Conservation (phyloP, 2,329 filamentous ascomycete genomes). For the Monilinia fructicola region DNA sequence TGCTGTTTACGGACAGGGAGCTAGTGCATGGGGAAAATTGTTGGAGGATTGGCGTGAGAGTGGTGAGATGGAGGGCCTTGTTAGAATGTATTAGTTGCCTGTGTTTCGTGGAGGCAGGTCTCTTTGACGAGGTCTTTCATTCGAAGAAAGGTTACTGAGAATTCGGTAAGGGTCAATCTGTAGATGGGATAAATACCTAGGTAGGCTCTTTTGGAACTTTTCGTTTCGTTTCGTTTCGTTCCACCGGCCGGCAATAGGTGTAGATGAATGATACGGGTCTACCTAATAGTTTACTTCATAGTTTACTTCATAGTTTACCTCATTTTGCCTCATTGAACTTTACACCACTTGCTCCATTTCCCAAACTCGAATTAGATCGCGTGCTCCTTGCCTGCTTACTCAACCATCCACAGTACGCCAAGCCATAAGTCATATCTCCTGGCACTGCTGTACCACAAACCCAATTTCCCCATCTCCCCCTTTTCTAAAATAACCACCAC, state of each 20-base stretch:
- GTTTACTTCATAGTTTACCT: background rate
- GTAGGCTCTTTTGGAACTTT: background rate
- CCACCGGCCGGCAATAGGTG: background rate
- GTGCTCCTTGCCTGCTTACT: too few species aligned
- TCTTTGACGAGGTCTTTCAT: background rate
- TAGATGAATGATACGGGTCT: background rate
- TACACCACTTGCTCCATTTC: background rate
- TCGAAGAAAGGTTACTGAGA: background rate
- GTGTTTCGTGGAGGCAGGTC: background rate
- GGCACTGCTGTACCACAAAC: too few species aligned
- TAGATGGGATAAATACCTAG: background rate
- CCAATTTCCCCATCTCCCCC: too few species aligned
- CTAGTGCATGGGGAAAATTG: constrained; percentile 20
- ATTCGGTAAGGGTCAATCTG: background rate
- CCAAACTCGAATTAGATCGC: background rate
- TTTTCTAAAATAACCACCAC: too few species aligned
- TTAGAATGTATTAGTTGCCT: constrained; percentile 3
- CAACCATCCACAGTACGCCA: too few species aligned
- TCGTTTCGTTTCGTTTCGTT: too few species aligned
- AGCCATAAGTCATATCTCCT: too few species aligned
- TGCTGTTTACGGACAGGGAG: constrained; percentile 8
- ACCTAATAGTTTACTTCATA: background rate
- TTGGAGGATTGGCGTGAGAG: constrained; percentile 15
- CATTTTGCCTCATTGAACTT: background rate
- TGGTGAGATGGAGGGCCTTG: constrained; percentile 17